A percentile compares a stretch with the other conserved stretches of the same genome.
Evolutionary conservation across 345 rosid species (phyloP).

Genomic region (Melaleuca quinquenervia): DNA sequence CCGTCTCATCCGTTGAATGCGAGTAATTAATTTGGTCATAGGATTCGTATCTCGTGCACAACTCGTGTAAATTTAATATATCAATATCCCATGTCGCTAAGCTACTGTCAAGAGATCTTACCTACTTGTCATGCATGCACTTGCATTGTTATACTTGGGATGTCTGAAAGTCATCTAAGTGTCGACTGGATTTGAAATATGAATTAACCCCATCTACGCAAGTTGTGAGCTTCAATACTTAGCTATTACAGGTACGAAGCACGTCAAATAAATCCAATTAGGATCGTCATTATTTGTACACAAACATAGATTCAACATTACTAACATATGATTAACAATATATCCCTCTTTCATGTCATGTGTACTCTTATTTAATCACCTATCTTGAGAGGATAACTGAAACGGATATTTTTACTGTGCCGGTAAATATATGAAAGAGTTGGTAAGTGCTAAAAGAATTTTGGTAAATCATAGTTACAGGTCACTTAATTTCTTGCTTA

Average conservation of each 20-base stretch:
- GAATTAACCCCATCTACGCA: neutral
- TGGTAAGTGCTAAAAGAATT: neutral
- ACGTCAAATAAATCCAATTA: neutral
- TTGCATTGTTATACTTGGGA: neutral
- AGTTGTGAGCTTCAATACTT: neutral
- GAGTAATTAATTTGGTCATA: conserved; percentile 1
- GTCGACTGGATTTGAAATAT: neutral
- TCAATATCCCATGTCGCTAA: neutral
- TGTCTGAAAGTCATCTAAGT: neutral
- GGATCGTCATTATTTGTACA: neutral
- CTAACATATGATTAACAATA: neutral
- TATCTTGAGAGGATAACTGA: neutral
- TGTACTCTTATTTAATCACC: neutral
- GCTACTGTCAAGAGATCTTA: neutral
- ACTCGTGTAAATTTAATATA: neutral
- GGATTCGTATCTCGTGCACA: neutral
- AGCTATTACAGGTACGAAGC: neutral
- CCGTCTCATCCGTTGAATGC: conserved; percentile 47
- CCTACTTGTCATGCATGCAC: neutral
- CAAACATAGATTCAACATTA: neutral
- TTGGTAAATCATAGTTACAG: neutral
- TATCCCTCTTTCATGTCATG: neutral
- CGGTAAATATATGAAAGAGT: neutral
- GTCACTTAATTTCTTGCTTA: neutral
- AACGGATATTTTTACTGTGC: neutral